Evolutionary conservation across 768 basidiomycete genomes (phyloP).

Genomic region (Suillus plorans): DNA sequence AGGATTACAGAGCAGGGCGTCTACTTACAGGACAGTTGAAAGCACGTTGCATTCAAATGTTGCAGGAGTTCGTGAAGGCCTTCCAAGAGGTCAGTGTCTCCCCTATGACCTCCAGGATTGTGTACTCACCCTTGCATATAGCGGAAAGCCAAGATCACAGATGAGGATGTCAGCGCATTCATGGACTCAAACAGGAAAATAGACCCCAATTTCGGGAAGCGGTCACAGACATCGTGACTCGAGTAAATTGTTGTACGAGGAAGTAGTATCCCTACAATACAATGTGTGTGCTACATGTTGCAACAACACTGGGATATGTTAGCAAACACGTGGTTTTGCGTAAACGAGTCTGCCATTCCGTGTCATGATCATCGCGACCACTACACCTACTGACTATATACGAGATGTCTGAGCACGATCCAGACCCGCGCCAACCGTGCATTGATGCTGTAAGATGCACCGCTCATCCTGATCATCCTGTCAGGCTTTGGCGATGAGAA

Average conservation of each 20-base stretch:
- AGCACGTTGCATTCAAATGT: conserved; percentile 74
- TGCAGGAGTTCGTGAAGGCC: conserved; percentile 79
- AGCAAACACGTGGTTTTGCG: neutral
- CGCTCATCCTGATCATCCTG: neutral
- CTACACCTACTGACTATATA: neutral
- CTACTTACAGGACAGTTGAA: conserved; percentile 92
- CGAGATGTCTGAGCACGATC: neutral
- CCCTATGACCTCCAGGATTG: neutral
- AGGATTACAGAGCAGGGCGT: conserved; percentile 92
- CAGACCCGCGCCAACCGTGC: neutral
- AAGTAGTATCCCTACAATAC: neutral
- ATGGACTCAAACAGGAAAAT: conserved; percentile 85
- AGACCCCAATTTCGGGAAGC: conserved; percentile 50
- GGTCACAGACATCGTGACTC: conserved; percentile 7
- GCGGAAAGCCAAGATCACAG: conserved; percentile 80
- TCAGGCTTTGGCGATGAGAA: neutral
- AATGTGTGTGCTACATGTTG: neutral
- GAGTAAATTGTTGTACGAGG: neutral
- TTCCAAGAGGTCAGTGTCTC: conserved; percentile 73
- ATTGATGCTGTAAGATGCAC: neutral
- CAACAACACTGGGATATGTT: too few species aligned
- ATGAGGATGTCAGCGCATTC: conserved; percentile 69
- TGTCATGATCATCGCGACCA: neutral
- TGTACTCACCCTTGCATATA: conserved; percentile 31
- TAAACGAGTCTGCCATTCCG: neutral